phyloP scores from a whole-genome alignment of 2,329 filamentous ascomycete species.

The Xylogone sp. region DNA sequence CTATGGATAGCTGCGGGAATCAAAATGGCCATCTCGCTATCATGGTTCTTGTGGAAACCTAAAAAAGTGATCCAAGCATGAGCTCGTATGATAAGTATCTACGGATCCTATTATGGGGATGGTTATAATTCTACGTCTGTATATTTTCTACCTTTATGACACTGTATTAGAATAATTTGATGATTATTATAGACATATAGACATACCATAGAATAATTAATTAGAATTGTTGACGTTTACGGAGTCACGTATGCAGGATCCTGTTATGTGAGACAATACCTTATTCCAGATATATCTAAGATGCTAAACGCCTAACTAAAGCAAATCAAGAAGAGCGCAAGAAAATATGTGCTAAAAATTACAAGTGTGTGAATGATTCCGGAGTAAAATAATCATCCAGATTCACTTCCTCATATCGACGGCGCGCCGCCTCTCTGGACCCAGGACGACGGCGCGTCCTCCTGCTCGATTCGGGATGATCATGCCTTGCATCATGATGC shows the following conservation, averaged over 20 bases:
- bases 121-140: not conserved
- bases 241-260: no score
- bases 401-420: not conserved
- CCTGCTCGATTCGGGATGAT: no score
- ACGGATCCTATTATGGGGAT: not conserved
- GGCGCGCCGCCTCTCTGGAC: no score
- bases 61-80: slow-evolving; percentile 3
- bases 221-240: no score
- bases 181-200: no score
- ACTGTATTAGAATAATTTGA: no score
- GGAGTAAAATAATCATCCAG: not conserved
- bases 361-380: not conserved
- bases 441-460: no score
- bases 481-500: not conserved
- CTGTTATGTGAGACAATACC: no score
- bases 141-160: not conserved
- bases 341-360: not conserved
- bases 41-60: slow-evolving; percentile 58
- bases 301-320: not conserved
- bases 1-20: slow-evolving; percentile 41
- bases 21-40: slow-evolving; percentile 51
- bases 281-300: not conserved
- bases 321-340: not conserved
- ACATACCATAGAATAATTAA: no score
- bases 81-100: not conserved